phyloP scores from a whole-genome alignment of 306 rosid genomes.

The Citrullus amarus region DNA sequence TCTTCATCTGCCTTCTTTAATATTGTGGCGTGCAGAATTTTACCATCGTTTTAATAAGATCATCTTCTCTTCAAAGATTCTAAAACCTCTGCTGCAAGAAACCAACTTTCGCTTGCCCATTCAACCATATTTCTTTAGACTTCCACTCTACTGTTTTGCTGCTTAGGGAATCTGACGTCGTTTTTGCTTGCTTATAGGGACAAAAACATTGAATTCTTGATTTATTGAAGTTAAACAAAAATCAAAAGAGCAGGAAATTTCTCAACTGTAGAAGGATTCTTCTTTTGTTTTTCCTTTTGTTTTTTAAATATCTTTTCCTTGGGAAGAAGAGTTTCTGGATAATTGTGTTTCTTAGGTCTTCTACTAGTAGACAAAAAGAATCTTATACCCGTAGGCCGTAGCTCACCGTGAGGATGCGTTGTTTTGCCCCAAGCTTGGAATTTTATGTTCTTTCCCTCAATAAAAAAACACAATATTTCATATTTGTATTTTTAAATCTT shows the following conservation, averaged over 20 bases:
- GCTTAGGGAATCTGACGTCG: slow-evolving; percentile 1
- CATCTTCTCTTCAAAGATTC: slow-evolving; percentile 27
- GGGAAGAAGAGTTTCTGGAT: background rate
- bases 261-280: background rate
- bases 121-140: slow-evolving; percentile 3
- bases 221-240: background rate
- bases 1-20: background rate
- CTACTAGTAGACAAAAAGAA: slow-evolving; percentile 12
- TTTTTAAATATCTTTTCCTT: background rate
- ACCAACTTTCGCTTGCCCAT: slow-evolving; percentile 17
- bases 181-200: background rate
- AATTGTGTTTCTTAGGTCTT: slow-evolving; percentile 21
- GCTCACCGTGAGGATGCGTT: slow-evolving; percentile 8
- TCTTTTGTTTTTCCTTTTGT: background rate
- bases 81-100: slow-evolving; percentile 26
- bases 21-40: slow-evolving; percentile 15
- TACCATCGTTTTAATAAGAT: slow-evolving; percentile 10
- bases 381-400: slow-evolving; percentile 11
- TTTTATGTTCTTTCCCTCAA: background rate
- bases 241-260: background rate
- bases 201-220: background rate
- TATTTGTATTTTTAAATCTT: background rate
- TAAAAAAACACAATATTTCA: background rate
- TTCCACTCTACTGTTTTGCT: background rate
- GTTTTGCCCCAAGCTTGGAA: background rate